These are phyloP conservation scores for Eimeria necatrix DNA, from an alignment of 169 alveolate species.

Conservation along the genomic window DNA sequence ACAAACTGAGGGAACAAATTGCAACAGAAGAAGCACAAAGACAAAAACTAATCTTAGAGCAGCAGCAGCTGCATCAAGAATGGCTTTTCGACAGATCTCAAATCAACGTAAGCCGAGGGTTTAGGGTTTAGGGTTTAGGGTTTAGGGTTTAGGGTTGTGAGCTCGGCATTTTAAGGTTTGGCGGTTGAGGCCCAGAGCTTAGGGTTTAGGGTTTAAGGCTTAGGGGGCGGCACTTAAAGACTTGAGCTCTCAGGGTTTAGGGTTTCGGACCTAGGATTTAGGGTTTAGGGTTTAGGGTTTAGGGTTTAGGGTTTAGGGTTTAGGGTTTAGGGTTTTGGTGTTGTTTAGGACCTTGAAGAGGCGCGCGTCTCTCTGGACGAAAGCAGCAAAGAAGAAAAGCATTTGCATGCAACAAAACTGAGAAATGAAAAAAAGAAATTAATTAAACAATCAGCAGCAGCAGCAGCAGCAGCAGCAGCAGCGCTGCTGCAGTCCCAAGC, in stretches of 20 bases:
- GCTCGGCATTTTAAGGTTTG: background rate
- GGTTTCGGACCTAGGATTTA: background rate
- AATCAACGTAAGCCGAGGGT: background rate
- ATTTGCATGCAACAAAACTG: background rate
- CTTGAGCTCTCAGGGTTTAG: too few relatives aligned
- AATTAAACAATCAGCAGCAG: background rate
- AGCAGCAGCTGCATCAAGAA: background rate
- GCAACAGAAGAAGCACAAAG: slow-evolving; percentile 36
- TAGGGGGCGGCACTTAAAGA: background rate
- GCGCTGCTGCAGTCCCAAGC: background rate
- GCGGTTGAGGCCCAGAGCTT: background rate
- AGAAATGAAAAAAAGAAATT: slow-evolving; percentile 1
- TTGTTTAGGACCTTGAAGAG: background rate
- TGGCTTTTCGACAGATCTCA: slow-evolving; percentile 8
- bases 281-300: background rate
- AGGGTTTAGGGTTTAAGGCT: background rate
- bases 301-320: background rate
- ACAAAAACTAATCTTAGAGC: background rate
- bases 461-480: slow-evolving; percentile 9
- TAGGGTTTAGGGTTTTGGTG: background rate
- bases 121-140: background rate
- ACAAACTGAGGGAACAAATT: slow-evolving; percentile 11
- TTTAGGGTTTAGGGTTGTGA: background rate
- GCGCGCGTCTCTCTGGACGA: background rate
- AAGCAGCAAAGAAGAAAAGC: background rate